Base-by-base conservation (phyloP, 768 basidiomycete species). In the Ramaria sp. region DNA sequence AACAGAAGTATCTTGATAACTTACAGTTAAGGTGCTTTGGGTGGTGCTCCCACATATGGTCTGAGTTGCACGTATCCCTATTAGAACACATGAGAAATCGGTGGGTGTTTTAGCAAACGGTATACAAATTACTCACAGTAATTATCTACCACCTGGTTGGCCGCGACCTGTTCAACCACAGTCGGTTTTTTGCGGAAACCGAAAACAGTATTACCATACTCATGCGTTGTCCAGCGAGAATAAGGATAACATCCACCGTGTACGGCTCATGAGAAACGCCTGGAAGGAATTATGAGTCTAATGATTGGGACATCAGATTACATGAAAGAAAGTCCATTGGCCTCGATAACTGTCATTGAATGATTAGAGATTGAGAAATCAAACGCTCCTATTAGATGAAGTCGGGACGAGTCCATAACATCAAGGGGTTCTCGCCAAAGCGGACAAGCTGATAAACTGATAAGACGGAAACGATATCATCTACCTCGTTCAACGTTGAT, bases 301-400 rank as follows among this genome's bases (percentile, higher is more conserved):
- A 37, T 37, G 13, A 10, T 7, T 7, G 13, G 9, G 9, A 37
- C 27, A 27, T 37, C 34, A 37, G 13, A 37, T 10, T 10, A 37
- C 3, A 37, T 9, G 13, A 13, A 37, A 37, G 13, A 37, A 2
- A 33, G 48, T 5, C 62, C 64, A 27, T 69, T 68, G 13, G 60
- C 67, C 46, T 68, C 67, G 17, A 69, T 69, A 53, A 69, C 41
- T 9, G 65, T 67, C 56, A 69, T 27, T 1, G 48, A 27, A 54
- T 69, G 68, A 7, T 42, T 61, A 53, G 79, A 78, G 49, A 80
- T 66, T 17, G 65, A 64, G 57, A 69, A 65, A 6, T 70, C 73
- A 64, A 79, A 76, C 20, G 4, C 9, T n/a, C n/a, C 48, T 17
- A 30, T 10, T 7, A 37, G 13, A 13, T 13, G 13, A 13, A 9